Evolutionary conservation across 2,329 filamentous ascomycete genomes (phyloP).

Genomic region (Aspergillus arachidicola): DNA sequence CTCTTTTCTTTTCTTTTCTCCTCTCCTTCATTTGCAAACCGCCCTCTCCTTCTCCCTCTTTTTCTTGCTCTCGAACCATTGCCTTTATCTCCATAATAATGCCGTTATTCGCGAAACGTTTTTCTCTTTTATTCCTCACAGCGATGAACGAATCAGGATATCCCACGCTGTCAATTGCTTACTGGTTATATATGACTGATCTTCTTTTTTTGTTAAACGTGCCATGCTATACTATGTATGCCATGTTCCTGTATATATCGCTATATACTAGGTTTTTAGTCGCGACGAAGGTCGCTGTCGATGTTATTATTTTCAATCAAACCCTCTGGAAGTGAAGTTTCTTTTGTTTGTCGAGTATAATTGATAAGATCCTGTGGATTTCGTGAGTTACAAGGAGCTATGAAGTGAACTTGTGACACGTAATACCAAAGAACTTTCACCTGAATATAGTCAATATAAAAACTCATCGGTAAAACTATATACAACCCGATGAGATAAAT

Average conservation of each 20-base stretch:
- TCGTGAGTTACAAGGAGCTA: background rate
- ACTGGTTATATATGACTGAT: background rate
- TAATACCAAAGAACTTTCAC: too few relatives aligned
- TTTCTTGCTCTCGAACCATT: conserved; percentile 9
- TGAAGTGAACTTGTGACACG: background rate
- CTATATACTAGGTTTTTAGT: background rate
- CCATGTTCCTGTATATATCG: background rate
- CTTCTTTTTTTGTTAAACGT: background rate
- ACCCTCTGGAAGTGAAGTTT: background rate
- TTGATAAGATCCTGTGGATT: background rate
- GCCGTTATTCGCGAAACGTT: background rate
- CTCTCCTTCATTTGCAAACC: background rate
- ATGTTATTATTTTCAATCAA: background rate
- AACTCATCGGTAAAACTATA: background rate
- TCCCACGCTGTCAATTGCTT: conserved; percentile 3
- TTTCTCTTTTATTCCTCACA: background rate
- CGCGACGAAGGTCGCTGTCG: background rate
- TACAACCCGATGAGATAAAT: background rate
- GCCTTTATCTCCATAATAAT: conserved; percentile 3
- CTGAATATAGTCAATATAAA: background rate
- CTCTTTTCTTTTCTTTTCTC: background rate
- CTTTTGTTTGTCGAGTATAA: background rate
- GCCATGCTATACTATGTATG: background rate
- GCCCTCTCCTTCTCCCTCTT: background rate
- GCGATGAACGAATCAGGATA: conserved; percentile 4